Percentiles rank a stretch among this genome's conserved stretches.
These are phyloP conservation scores for Ilyonectria mors-panacis DNA, from an alignment of 2,329 filamentous ascomycete species.

Conservation along the genomic window DNA sequence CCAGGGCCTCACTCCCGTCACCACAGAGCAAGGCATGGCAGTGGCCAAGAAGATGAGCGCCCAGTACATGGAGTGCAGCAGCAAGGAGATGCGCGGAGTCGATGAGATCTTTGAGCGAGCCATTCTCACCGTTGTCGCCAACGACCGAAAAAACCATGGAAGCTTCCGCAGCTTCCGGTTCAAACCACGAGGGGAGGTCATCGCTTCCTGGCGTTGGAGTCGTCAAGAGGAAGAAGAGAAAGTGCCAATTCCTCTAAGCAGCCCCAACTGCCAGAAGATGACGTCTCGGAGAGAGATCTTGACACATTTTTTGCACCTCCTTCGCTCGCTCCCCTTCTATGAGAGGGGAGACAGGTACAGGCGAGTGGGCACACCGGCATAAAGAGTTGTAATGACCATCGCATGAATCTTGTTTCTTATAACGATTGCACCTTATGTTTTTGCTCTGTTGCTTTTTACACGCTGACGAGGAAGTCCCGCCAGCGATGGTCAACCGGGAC, in stretches of 20 bases:
- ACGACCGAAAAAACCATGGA: conserved; percentile 79
- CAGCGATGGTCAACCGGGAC: conserved; percentile 37
- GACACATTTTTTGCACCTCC: conserved; percentile 33
- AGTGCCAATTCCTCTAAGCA: conserved; percentile 82
- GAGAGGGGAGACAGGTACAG: conserved; percentile 34
- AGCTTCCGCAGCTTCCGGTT: conserved; percentile 59
- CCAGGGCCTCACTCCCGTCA: conserved; percentile 95
- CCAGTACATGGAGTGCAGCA: conserved; percentile 97
- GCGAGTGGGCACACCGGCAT: conserved; percentile 47
- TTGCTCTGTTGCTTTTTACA: conserved; percentile 29
- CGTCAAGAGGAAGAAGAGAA: conserved; percentile 86
- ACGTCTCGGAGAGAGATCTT: conserved; percentile 38
- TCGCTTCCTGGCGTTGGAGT: conserved; percentile 61
- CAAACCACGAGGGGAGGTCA: conserved; percentile 56
- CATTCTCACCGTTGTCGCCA: conserved; percentile 89
- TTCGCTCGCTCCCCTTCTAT: conserved; percentile 36
- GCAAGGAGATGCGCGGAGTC: conserved; percentile 96
- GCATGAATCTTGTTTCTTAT: conserved; percentile 56
- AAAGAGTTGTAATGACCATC: conserved; percentile 59
- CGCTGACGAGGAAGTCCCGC: conserved; percentile 39
- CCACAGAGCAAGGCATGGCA: conserved; percentile 86
- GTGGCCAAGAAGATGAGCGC: conserved; percentile 96
- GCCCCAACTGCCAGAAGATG: conserved; percentile 28
- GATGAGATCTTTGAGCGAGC: conserved; percentile 96
- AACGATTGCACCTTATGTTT: conserved; percentile 52